Percentiles rank a stretch among this genome's conserved stretches.
phyloP scores from a whole-genome alignment of 1,139 yeast genomes.

The Debaryomyces sp. region DNA sequence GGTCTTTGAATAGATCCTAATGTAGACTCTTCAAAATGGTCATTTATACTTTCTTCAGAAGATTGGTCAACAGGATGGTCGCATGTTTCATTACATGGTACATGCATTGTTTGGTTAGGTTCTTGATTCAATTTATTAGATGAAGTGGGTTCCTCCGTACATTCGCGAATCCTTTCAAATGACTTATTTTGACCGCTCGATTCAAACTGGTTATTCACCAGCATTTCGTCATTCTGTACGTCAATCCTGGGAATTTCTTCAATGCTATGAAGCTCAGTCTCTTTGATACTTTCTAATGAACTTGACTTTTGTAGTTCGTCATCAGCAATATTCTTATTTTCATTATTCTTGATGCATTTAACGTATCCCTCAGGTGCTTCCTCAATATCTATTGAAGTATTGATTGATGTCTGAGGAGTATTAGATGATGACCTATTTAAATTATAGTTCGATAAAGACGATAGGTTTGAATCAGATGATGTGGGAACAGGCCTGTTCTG shows the following conservation, averaged over 20 bases:
- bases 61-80: neutral
- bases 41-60: neutral
- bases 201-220: neutral
- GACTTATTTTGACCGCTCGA: neutral
- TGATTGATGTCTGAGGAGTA: conserved; percentile 43
- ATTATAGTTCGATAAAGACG: conserved; percentile 28
- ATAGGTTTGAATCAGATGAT: conserved; percentile 25
- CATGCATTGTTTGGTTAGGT: neutral
- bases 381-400: conserved; percentile 13
- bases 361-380: conserved; percentile 1
- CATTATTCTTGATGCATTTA: neutral
- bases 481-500: neutral
- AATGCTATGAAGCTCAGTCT: conserved; percentile 5
- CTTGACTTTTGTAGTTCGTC: conserved; percentile 4
- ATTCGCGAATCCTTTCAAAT: neutral
- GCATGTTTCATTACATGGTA: neutral
- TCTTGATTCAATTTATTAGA: neutral
- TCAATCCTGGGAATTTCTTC: conserved; percentile 1
- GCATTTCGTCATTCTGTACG: neutral
- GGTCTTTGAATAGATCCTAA: neutral
- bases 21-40: neutral
- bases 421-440: conserved; percentile 33
- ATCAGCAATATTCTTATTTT: neutral
- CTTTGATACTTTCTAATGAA: conserved; percentile 3
- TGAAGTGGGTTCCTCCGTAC: neutral